Base-by-base conservation (phyloP, 2,329 filamentous ascomycete species). In the Akanthomyces muscarius region DNA sequence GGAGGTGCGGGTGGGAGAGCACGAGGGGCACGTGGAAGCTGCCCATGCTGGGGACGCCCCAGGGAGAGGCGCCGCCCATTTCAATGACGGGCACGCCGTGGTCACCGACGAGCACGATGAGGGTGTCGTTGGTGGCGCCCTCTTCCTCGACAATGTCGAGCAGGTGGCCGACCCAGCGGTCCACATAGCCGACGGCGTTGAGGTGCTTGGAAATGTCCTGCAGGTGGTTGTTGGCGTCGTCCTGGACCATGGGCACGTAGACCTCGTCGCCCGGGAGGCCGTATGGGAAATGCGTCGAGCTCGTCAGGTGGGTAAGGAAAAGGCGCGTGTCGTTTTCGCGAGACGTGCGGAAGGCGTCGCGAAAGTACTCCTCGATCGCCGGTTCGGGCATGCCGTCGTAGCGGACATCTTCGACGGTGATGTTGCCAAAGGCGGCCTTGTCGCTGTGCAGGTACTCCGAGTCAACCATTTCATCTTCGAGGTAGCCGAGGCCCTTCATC, bases 271-370 rank as follows among this genome's bases (percentile, higher is more conserved):
- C 64, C 0, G 73, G 73, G 53, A 75, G 64, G 1, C 68, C 68
- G 45, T 72, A 75, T 5, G 71, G 68, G 42, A 75, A 73, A 59
- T 76, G 74, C 5, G 69, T 73, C 2, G 74, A 75, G 66, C 73
- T 75, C 3, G 74, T 76, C 5, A 76, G 56, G 62, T 76, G 74
- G 1, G 73, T 72, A 4, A 75, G 62, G 38, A 75, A 76, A 0
- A 75, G 66, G 5, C 74, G 69, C 38, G 73, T 69, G 21, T 74
- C 68, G 1, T 68, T 69, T 42, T 70, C 66, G 36, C 65, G 68
- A 13, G 73, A 72, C 2, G 68, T 65, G 3, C 65, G 64, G 10
- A 75, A 74, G 11, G 69, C 68, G 58, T 75, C 73, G 5, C 68
- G 69, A 23, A 75, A 70, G 13, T 75, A 75, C n/a, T 74, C 71